Base-by-base conservation (phyloP, 176 grass and related monocot species). In the Rhynchospora tenuis region DNA sequence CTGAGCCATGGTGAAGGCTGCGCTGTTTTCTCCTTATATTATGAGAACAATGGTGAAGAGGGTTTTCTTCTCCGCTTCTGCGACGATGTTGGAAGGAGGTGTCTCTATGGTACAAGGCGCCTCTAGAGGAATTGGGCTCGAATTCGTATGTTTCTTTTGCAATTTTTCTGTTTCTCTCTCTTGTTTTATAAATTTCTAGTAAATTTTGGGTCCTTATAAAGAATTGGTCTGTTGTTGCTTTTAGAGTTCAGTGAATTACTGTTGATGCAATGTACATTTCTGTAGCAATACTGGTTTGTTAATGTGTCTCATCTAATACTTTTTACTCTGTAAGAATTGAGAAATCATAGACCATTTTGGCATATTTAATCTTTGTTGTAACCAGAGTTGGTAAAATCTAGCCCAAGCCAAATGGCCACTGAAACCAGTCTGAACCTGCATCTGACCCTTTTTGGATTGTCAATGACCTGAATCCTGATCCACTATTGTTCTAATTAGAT, bases 51-150 rank as follows among this genome's bases (percentile, higher is more conserved):
- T 83, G 86, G 79, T 63, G 65, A 84, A 78, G 86, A 72, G 81
- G 75, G 44, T 73, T 82, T 45, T 81, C 43, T 93, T 92, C 82
- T 98, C 84, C 78, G 43, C 61, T 60, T 60, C 80, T 42, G 20
- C 74, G 9, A 45, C 64, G 12, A 66, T 28, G 20, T 19, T 58
- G 52, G 66, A 44, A 71, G 88, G 79, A 58, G 78, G 87, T 69
- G 89, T 98, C 83, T 89, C 92, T 80, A 90, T 98, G 95, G 92
- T 98, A 85, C 95, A 95, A 85, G 89, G 92, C 86, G 89, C 92
- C 45, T 95, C 95, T 5, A 85, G 92, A 60, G 92, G 95, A 69
- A 93, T 98, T 82, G 92, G 90, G 50, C 95, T 95, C 54, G 91
- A 98, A 89, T 93, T 98, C 51, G 95, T 98, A 77, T 90, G 92